phyloP scores from a whole-genome alignment of 768 basidiomycete genomes.

The Favolaschia claudopus region DNA sequence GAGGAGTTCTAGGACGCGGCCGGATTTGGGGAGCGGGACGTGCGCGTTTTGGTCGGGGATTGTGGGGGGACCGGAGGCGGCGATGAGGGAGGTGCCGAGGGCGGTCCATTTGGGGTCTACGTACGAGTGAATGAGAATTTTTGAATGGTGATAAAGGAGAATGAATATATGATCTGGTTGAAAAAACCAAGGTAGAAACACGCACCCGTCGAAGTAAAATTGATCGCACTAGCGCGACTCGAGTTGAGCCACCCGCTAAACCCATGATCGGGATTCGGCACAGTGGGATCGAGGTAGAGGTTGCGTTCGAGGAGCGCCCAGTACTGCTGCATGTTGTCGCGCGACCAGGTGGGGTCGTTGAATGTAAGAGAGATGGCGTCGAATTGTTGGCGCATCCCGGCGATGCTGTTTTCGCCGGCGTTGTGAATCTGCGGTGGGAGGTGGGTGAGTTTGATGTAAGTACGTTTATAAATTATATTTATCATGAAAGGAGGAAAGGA shows the following conservation, averaged over 20 bases:
- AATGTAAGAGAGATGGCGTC: conserved; percentile 34
- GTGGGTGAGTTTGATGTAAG: too few species aligned
- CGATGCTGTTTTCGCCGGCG: conserved; percentile 38
- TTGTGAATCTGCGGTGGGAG: conserved; percentile 34
- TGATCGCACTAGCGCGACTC: background rate
- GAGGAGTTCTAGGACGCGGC: too few species aligned
- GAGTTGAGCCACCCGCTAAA: conserved; percentile 37
- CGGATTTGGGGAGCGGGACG: too few species aligned
- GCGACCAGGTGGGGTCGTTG: conserved; percentile 35
- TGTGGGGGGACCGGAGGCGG: too few species aligned
- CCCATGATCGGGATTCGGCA: conserved; percentile 34
- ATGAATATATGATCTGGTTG: too few species aligned
- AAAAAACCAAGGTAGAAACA: conserved; percentile 26
- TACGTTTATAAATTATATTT: too few species aligned
- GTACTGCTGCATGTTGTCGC: conserved; percentile 39
- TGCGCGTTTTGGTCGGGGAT: too few species aligned
- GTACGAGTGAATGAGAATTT: too few species aligned
- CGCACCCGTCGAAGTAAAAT: conserved; percentile 7
- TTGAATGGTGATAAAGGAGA: conserved; percentile 26
- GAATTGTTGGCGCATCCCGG: conserved; percentile 31
- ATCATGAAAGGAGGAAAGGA: too few species aligned
- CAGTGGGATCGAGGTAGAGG: conserved; percentile 28
- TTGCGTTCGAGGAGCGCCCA: conserved; percentile 34
- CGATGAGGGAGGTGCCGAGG: too few species aligned
- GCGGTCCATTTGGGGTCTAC: too few species aligned